Percentiles rank a stretch among this genome's conserved stretches.
Conservation (phyloP, 2,329 filamentous ascomycete genomes). For the Fragosphaeria purpurea region DNA sequence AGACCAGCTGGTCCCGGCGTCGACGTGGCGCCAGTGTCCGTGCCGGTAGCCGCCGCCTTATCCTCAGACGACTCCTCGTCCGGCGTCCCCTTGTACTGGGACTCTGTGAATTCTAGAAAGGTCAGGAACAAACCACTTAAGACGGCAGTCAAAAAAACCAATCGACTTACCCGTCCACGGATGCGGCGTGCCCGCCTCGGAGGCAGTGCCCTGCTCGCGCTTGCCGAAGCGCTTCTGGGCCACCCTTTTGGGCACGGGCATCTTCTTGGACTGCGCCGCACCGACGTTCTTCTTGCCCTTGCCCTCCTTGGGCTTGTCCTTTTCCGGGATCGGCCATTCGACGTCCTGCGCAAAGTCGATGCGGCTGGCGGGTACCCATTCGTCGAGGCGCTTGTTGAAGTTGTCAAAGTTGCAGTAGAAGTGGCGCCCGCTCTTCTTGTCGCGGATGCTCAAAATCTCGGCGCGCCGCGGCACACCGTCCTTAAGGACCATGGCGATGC, state of each 20-base stretch:
- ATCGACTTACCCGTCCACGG: constrained; percentile 33
- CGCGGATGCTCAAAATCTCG: constrained; percentile 90
- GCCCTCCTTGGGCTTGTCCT: constrained; percentile 62
- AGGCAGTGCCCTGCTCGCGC: constrained; percentile 43
- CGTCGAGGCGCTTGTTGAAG: constrained; percentile 79
- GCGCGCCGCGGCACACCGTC: constrained; percentile 83
- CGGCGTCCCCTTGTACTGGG: constrained; percentile 25
- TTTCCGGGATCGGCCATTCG: constrained; percentile 91
- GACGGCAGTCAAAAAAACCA: no score
- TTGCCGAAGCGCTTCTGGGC: constrained; percentile 42
- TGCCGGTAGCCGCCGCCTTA: constrained; percentile 26
- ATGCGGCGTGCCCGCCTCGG: constrained; percentile 42
- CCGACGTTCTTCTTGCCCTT: constrained; percentile 57
- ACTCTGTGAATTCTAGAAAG: no score
- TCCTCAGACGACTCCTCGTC: constrained; percentile 34
- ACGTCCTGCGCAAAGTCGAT: constrained; percentile 86
- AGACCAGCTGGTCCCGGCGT: constrained; percentile 3
- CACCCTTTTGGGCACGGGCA: constrained; percentile 44
- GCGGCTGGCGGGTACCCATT: constrained; percentile 77
- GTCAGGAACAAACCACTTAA: no score
- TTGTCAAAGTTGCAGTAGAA: constrained; percentile 98
- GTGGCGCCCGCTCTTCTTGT: constrained; percentile 75
- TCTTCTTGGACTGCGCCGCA: constrained; percentile 39
- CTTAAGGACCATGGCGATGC: constrained; percentile 52
- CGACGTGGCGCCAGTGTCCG: constrained; percentile 4